Percentiles rank a stretch among this genome's conserved stretches.
phyloP scores from a whole-genome alignment of 768 basidiomycete genomes.

The Austroboletus festivus region DNA sequence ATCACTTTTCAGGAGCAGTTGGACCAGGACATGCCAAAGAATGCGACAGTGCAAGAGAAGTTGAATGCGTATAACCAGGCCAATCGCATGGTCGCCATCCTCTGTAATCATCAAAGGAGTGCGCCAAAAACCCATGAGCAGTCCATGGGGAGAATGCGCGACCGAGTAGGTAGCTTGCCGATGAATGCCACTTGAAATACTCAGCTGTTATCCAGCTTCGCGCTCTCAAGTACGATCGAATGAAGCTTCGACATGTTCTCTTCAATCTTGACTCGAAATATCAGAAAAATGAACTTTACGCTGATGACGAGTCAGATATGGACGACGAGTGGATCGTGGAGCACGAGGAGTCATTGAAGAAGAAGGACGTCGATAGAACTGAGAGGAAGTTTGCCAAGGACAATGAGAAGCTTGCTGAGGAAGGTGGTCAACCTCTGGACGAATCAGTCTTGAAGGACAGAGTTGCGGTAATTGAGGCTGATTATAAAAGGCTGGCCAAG shows the following conservation, averaged over 20 bases:
- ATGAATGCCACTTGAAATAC: background rate
- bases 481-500: constrained; percentile 69
- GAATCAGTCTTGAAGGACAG: constrained; percentile 66
- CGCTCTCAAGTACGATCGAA: constrained; percentile 90
- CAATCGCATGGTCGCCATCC: constrained; percentile 93
- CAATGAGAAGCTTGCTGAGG: constrained; percentile 79
- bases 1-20: constrained; percentile 91
- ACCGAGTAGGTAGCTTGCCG: constrained; percentile 60
- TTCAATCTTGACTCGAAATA: constrained; percentile 74
- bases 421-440: constrained; percentile 57
- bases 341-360: constrained; percentile 74
- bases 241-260: constrained; percentile 90
- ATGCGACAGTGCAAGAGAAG: constrained; percentile 89
- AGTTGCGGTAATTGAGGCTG: constrained; percentile 66
- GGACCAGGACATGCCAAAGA: constrained; percentile 65
- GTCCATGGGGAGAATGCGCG: constrained; percentile 90
- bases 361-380: constrained; percentile 82
- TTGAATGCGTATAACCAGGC: constrained; percentile 96
- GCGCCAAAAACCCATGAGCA: constrained; percentile 91
- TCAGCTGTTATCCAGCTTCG: constrained; percentile 56
- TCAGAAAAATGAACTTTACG: constrained; percentile 78
- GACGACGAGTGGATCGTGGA: constrained; percentile 87
- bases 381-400: constrained; percentile 96
- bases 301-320: constrained; percentile 85
- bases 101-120: constrained; percentile 98